Evolutionary conservation across 257 asterid genomes (phyloP).

Genomic region (Anisodus acutangulus): DNA sequence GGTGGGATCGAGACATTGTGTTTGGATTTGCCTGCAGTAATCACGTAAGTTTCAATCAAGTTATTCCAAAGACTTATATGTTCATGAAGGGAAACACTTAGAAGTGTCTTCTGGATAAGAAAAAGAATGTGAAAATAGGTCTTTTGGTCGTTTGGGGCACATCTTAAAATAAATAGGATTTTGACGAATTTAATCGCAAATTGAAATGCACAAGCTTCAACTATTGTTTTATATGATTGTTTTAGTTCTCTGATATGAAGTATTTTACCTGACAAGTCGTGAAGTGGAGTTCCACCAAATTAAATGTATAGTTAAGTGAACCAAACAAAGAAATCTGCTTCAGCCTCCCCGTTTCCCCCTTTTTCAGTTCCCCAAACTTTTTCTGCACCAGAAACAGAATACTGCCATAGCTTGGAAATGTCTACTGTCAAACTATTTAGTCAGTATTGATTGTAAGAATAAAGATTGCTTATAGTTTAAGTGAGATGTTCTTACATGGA

Average conservation of each 20-base stretch:
- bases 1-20: slow-evolving; percentile 92
- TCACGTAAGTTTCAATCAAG: slow-evolving; percentile 61
- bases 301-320: background rate
- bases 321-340: background rate
- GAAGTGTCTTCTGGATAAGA: background rate
- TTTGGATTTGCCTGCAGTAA: slow-evolving; percentile 92
- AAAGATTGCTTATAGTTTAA: background rate
- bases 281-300: background rate
- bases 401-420: background rate
- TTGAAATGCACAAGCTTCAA: background rate
- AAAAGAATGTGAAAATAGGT: background rate
- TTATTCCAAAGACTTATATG: background rate
- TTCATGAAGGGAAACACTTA: background rate
- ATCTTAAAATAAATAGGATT: background rate
- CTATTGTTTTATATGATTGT: background rate
- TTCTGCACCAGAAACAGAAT: background rate
- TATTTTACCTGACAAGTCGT: background rate
- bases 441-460: background rate
- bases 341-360: background rate
- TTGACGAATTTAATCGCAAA: background rate
- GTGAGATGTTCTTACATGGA: background rate
- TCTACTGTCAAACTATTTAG: background rate
- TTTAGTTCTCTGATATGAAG: background rate
- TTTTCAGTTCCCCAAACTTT: background rate
- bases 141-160: background rate